Conservation (phyloP, 805 yeast species). For the Sugiyamaella lignohabitans region DNA sequence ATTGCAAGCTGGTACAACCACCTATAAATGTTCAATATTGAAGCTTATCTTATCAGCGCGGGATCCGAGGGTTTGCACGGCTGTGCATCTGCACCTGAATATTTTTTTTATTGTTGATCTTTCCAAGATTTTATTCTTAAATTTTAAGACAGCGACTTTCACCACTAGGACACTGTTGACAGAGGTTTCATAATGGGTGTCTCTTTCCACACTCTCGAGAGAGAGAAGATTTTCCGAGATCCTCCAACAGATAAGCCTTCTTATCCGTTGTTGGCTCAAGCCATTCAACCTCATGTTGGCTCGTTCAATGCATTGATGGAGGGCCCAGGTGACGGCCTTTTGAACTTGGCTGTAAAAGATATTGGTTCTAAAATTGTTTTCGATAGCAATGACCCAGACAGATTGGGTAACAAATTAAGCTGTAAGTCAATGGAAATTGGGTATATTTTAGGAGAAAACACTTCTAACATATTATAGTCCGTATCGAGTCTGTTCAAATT, state of each 20-base stretch:
- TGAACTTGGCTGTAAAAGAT: constrained; percentile 80
- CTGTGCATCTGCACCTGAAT: too few species aligned
- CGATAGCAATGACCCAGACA: constrained; percentile 63
- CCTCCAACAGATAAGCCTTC: constrained; percentile 86
- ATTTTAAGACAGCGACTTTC: too few species aligned
- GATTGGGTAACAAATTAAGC: constrained; percentile 77
- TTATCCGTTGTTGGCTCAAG: constrained; percentile 76
- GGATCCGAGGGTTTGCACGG: too few species aligned
- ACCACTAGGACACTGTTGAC: too few species aligned
- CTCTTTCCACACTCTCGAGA: constrained; percentile 73
- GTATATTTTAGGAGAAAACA: too few species aligned
- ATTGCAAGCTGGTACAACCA: too few species aligned
- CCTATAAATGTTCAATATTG: too few species aligned
- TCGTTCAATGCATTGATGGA: constrained; percentile 93
- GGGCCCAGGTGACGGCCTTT: constrained; percentile 66
- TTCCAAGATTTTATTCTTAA: too few species aligned
- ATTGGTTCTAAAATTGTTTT: constrained; percentile 81
- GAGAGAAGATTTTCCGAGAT: constrained; percentile 75
- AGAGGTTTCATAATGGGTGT: constrained; percentile 33
- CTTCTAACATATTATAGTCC: constrained; percentile 34
- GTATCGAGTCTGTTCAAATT: constrained; percentile 85
- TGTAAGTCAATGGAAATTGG: constrained; percentile 20
- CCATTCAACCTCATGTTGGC: constrained; percentile 91
- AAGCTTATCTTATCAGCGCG: too few species aligned
- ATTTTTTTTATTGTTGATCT: too few species aligned